phyloP scores from a whole-genome alignment of 2,329 filamentous ascomycete genomes.

The Penicillium vulpinum region DNA sequence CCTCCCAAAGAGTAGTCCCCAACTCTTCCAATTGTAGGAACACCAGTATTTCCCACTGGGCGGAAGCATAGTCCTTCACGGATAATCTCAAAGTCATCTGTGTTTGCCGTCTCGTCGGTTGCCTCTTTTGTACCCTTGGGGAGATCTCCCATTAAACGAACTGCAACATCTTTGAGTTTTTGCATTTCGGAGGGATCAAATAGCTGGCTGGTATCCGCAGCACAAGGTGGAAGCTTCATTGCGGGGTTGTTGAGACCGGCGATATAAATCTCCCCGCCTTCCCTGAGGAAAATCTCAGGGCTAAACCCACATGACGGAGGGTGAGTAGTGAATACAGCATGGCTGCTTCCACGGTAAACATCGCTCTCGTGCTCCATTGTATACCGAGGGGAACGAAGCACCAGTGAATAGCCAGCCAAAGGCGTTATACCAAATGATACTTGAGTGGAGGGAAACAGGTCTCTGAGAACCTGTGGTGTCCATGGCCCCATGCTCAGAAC shows the following conservation, averaged over 20 bases:
- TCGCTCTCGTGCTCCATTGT: constrained; percentile 31
- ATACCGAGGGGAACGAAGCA: constrained; percentile 61
- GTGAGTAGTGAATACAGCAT: constrained; percentile 68
- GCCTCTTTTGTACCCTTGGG: constrained; percentile 12
- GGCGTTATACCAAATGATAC: constrained; percentile 58
- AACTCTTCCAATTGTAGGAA: constrained; percentile 63
- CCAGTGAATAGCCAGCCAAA: constrained; percentile 71
- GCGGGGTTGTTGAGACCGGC: constrained; percentile 68
- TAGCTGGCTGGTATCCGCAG: constrained; percentile 39
- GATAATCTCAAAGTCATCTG: constrained; percentile 61
- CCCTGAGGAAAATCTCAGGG: constrained; percentile 69
- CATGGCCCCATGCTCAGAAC: constrained; percentile 70
- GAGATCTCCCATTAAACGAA: constrained; percentile 37
- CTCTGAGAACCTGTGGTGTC: constrained; percentile 65
- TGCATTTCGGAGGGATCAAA: constrained; percentile 47
- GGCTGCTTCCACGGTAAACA: constrained; percentile 53
- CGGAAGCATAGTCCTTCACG: constrained; percentile 71
- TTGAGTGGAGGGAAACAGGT: constrained; percentile 61
- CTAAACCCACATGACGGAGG: constrained; percentile 56
- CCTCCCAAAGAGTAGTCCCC: constrained; percentile 57
- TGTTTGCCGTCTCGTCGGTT: constrained; percentile 31
- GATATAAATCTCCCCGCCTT: constrained; percentile 69
- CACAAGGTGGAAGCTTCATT: constrained; percentile 60
- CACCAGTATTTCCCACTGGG: constrained; percentile 64
- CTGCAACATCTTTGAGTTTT: constrained; percentile 33